Conservation (phyloP, 2,329 filamentous ascomycete species). For the Fusarium continuum region DNA sequence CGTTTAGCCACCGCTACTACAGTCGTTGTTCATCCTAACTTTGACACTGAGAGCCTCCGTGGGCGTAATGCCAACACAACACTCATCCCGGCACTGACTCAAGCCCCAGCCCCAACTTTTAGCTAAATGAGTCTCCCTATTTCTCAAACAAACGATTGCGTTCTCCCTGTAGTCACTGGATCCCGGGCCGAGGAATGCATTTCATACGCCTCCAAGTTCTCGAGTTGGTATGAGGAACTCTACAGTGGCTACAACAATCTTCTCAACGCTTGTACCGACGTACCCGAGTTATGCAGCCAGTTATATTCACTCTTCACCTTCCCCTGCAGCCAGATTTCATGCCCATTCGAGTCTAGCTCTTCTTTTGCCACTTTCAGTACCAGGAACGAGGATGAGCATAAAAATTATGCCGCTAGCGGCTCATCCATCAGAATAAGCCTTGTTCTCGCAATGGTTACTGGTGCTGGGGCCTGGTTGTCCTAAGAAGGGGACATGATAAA, state of each 20-base stretch:
- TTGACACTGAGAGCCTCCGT: not conserved
- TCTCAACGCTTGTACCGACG: not conserved
- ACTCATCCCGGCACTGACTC: not conserved
- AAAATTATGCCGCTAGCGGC: too few species aligned
- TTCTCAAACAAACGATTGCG: not conserved
- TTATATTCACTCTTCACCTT: not conserved
- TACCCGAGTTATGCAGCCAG: not conserved
- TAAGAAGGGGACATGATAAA: too few species aligned
- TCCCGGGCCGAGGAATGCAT: not conserved
- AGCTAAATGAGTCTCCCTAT: not conserved
- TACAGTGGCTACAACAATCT: not conserved
- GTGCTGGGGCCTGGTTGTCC: too few species aligned
- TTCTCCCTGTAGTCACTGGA: not conserved
- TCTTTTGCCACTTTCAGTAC: too few species aligned
- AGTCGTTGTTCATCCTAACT: not conserved
- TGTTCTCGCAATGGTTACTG: too few species aligned
- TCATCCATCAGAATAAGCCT: too few species aligned
- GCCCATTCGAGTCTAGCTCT: not conserved
- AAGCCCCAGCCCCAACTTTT: not conserved
- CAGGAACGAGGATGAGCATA: too few species aligned
- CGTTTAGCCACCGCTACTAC: not conserved
- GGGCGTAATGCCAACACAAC: not conserved
- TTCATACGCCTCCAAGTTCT: not conserved
- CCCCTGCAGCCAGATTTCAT: not conserved
- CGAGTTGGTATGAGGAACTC: not conserved